Evolutionary conservation across 495 filamentous ascomycete genomes (phyloP).

Genomic region (Durotheca rogersii): DNA sequence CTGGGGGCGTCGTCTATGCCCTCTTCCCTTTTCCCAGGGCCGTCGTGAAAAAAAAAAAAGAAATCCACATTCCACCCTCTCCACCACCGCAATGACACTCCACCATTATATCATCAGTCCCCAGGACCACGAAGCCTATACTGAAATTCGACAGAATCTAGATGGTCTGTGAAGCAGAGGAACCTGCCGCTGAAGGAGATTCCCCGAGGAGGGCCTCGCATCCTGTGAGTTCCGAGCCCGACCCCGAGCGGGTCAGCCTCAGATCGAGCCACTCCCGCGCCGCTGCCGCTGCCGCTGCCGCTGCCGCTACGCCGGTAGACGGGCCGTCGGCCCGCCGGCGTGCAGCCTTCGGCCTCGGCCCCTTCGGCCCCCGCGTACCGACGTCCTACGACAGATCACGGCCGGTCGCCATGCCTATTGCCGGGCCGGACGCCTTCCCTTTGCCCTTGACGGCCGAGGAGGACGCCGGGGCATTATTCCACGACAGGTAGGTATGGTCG

Average conservation of each 20-base stretch:
- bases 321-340: too few species aligned
- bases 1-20: background rate
- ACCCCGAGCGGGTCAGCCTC: background rate
- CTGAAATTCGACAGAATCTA: too few species aligned
- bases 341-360: background rate
- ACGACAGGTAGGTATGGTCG: conserved; percentile 94
- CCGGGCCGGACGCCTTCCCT: conserved; percentile 36
- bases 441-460: conserved; percentile 48
- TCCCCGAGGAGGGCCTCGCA: background rate
- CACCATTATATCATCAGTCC: too few species aligned
- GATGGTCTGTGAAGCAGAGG: conserved; percentile 4
- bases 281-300: too few species aligned
- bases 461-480: conserved; percentile 89
- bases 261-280: background rate
- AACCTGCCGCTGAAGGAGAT: background rate
- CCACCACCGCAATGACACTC: too few species aligned
- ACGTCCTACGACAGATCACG: conserved; percentile 31
- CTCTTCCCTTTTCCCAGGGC: too few species aligned
- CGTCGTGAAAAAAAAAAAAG: too few species aligned
- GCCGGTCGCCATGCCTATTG: conserved; percentile 33
- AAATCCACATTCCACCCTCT: too few species aligned
- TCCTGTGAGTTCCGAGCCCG: background rate
- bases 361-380: conserved; percentile 6
- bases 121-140: too few species aligned
- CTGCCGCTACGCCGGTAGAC: too few species aligned